Conservation (phyloP, 768 basidiomycete genomes). For the Phylloporus rhodoxanthus region DNA sequence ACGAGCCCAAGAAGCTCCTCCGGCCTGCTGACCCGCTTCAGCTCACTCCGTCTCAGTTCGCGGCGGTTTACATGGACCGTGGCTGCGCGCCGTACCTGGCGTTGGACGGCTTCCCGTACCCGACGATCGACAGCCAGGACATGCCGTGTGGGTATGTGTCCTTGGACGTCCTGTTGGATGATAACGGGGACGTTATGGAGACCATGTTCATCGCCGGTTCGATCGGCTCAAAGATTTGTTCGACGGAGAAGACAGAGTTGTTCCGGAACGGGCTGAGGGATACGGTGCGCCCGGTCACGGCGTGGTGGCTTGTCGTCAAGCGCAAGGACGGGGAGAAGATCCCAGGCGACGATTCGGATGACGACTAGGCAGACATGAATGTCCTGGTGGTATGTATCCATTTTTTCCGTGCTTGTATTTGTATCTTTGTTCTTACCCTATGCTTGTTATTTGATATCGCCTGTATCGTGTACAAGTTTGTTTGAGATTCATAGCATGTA, state of each 20-base stretch:
- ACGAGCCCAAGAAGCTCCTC: conserved; percentile 29
- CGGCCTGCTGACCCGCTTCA: conserved; percentile 25
- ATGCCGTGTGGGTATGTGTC: conserved; percentile 28
- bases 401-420: not conserved
- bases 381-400: not conserved
- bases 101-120: conserved; percentile 27
- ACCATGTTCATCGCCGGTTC: conserved; percentile 29
- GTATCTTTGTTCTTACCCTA: not conserved
- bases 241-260: conserved; percentile 25
- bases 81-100: conserved; percentile 17
- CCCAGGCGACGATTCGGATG: not conserved
- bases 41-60: conserved; percentile 22
- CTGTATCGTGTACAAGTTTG: not conserved
- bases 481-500: not conserved
- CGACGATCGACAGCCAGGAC: conserved; percentile 23
- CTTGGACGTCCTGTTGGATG: conserved; percentile 26
- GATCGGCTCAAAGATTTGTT: conserved; percentile 27
- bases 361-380: not conserved
- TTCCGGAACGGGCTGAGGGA: conserved; percentile 30
- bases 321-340: not conserved
- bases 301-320: conserved; percentile 30
- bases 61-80: conserved; percentile 22
- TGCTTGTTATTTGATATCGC: not conserved
- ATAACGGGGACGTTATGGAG: conserved; percentile 22
- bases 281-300: conserved; percentile 27